These are phyloP conservation scores for Cryptosporidium ubiquitum DNA, from an alignment of 169 alveolate genomes.

Conservation along the genomic window DNA sequence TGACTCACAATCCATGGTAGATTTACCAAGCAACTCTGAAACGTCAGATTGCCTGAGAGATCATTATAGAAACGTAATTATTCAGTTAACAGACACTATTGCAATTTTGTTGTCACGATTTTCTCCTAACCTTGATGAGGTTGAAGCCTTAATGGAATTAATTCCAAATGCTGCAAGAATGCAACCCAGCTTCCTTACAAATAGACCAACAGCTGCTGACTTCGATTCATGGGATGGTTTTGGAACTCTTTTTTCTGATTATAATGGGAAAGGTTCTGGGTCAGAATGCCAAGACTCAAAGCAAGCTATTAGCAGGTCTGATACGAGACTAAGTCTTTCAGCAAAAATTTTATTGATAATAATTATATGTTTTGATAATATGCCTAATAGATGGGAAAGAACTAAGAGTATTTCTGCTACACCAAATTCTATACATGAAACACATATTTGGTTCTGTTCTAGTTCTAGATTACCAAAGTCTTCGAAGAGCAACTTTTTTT, in stretches of 20 bases:
- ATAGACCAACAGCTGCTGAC: slow-evolving; percentile 72
- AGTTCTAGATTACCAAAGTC: slow-evolving; percentile 40
- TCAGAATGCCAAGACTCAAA: not conserved
- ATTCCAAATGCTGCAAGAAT: slow-evolving; percentile 70
- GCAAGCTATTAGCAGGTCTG: not conserved
- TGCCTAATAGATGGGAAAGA: slow-evolving; percentile 61
- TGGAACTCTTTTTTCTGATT: not conserved
- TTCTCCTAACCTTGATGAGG: slow-evolving; percentile 45
- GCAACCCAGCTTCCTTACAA: slow-evolving; percentile 63
- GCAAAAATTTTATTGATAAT: slow-evolving; percentile 39
- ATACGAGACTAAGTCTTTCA: slow-evolving; percentile 31
- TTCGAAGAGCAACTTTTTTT: slow-evolving; percentile 32
- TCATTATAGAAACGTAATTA: slow-evolving; percentile 52
- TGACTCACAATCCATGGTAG: slow-evolving; percentile 67
- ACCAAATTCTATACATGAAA: slow-evolving; percentile 54
- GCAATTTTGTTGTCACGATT: slow-evolving; percentile 57
- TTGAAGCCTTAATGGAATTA: slow-evolving; percentile 57
- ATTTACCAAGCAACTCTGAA: slow-evolving; percentile 31
- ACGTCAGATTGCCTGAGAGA: slow-evolving; percentile 22
- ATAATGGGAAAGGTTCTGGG: not conserved
- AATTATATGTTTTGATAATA: slow-evolving; percentile 39
- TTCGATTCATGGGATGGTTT: slow-evolving; percentile 66
- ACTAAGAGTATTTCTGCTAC: not conserved
- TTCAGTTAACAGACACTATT: slow-evolving; percentile 33
- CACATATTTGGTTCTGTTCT: slow-evolving; percentile 50